Percentiles rank a stretch among this genome's conserved stretches.
Conservation (phyloP, 352 stramenopile species). For the Globisporangium apiculatum region DNA sequence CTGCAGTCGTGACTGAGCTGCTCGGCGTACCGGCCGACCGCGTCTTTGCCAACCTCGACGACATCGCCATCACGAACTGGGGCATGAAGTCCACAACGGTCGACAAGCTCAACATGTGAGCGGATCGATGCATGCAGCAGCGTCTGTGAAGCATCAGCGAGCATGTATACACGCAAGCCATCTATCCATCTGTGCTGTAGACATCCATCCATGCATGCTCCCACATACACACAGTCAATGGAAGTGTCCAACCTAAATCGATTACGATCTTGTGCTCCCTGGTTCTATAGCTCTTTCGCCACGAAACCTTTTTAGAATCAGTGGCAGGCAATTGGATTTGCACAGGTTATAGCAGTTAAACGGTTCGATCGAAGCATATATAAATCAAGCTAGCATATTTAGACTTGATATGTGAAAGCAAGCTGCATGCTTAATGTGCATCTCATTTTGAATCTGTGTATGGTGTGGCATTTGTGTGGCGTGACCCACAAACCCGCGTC, state of each 20-base stretch:
- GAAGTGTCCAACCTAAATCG: neutral
- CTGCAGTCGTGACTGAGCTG: slow-evolving; percentile 4
- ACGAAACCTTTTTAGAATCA: neutral
- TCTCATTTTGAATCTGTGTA: neutral
- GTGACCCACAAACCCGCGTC: neutral
- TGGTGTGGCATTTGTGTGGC: neutral
- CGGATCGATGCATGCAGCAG: too few species aligned
- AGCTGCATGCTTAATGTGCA: too few species aligned
- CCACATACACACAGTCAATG: neutral
- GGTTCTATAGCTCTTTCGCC: neutral
- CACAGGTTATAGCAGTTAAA: neutral
- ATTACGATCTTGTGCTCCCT: too few species aligned
- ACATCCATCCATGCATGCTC: too few species aligned
- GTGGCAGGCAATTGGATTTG: neutral
- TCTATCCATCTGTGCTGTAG: too few species aligned
- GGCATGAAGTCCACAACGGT: slow-evolving; percentile 10
- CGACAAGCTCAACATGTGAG: neutral
- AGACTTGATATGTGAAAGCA: too few species aligned
- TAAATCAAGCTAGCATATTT: too few species aligned
- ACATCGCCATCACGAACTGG: slow-evolving; percentile 27
- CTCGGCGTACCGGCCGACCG: slow-evolving; percentile 22
- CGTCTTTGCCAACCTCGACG: slow-evolving; percentile 35
- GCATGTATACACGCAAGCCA: too few species aligned
- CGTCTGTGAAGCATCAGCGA: too few species aligned
- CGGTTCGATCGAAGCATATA: too few species aligned